Base-by-base conservation (phyloP, 2,329 filamentous ascomycete species). In the Cladophialophora carrionii region DNA sequence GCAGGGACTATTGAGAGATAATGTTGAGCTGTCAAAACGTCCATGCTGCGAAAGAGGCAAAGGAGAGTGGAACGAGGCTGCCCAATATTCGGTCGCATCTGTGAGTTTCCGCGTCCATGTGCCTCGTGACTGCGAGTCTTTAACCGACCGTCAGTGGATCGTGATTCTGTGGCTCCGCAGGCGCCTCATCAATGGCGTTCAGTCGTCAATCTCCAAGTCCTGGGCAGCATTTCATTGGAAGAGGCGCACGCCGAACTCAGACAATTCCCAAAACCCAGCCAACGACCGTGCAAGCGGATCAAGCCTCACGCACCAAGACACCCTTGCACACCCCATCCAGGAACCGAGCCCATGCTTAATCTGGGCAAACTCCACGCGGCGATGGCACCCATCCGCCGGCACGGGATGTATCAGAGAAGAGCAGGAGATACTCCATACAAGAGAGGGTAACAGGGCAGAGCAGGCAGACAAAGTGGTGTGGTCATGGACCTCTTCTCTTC, bases 191-290 rank as follows among this genome's bases (percentile, higher is more conserved):
- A 51, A 51, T 51, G 48, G 48, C 24, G 32, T 48, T 20, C 17
- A 20, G 24, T n/a, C 31, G 22, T 60, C 57, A 37, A 60, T 60
- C 48, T 60, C n/a, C 43, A 32, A 53, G 32, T 46, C 46, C 46
- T 52, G 20, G 48, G 46, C 24, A 6, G 6, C n/a, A 32, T 41
- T 37, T 52, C 22, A 60, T 60, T 60, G 57, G 57, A 41, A 31
- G 57, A 24, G 12, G 26, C 9, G 29, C 57, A 32, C 20, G 26
- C 14, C 55, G 57, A 56, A 59, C 54, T 66, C 62, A 68, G 62
- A 66, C 67, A 68, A n/a, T 37, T 29, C 14, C 64, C 64, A 69
- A 68, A 69, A 67, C 67, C 67, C 62, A 67, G 57, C 67, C 64
- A 69, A 68, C 66, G 58, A 57, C 51, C 17, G 32, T 12, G 43